phyloP scores from a whole-genome alignment of 805 yeast genomes.

The Kazachstania bromeliacearum region DNA sequence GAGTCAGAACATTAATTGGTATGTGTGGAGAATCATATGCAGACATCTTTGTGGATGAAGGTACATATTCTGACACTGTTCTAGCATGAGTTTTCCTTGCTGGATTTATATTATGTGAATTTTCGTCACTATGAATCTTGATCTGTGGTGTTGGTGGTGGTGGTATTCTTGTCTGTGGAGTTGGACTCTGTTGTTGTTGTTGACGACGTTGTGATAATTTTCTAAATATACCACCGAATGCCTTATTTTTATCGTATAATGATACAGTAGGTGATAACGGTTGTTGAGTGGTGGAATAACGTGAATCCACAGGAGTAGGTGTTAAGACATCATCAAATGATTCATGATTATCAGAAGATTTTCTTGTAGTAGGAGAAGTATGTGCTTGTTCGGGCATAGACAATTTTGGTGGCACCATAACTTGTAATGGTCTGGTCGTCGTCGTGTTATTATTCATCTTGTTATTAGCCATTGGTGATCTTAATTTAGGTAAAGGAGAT shows the following conservation, averaged over 20 bases:
- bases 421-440: constrained; percentile 9
- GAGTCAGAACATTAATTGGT: constrained; percentile 5
- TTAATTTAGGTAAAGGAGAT: constrained; percentile 3
- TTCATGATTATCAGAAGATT: constrained; percentile 18
- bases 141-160: constrained; percentile 6
- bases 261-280: constrained; percentile 8
- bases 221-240: constrained; percentile 29
- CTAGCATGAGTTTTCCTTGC: constrained; percentile 24
- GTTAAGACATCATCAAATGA: constrained; percentile 22
- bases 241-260: constrained; percentile 17
- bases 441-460: not conserved
- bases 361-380: constrained; percentile 36
- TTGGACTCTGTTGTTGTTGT: constrained; percentile 6
- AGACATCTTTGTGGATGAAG: constrained; percentile 22
- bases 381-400: constrained; percentile 42
- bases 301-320: constrained; percentile 12
- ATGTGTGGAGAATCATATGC: constrained; percentile 19
- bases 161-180: constrained; percentile 1
- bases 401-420: constrained; percentile 32
- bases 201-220: constrained; percentile 28
- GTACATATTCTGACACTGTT: constrained; percentile 34
- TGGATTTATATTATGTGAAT: not conserved
- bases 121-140: constrained; percentile 7
- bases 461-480: constrained; percentile 2
- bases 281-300: constrained; percentile 2